Base-by-base conservation (phyloP, 2,329 filamentous ascomycete genomes). In the Grosmannia penicillata region DNA sequence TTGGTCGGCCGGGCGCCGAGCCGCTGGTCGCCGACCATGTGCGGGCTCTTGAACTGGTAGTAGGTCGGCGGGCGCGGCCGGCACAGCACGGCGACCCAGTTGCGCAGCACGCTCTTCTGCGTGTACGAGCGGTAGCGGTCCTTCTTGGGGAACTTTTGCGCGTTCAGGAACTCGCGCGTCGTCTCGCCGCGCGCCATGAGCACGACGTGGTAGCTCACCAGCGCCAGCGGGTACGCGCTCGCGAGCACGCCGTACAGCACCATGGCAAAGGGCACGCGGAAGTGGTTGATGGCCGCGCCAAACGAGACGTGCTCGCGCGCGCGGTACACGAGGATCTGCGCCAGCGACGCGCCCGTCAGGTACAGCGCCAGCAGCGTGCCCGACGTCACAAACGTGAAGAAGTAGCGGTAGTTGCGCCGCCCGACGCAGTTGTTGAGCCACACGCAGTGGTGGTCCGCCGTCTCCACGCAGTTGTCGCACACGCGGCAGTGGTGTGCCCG, bases 351-450 rank as follows among this genome's bases (percentile, higher is more conserved):
- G 17, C 68, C 83, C 23, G 91, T 64, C 33, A 96, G 68, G 50
- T 82, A 89, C 14, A 86, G 53, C 0, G 78, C 72, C 15, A 95
- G 68, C 25, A 95, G 48, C 0, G 84, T 85, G n/a, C 75, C 76
- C 13, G 79, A 76, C 38, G 75, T 75, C 47, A 98, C 78, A 58
- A 95, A 98, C 10, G 82, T 73, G 56, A 96, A 95, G 60, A 98
- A 98, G 58, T 89, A 96, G 46, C 91, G 84, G 61, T 98, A 98
- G 61, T 98, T 98, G 51, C 91, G 83, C 47, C 89, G 80, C 31
- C 91, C 91, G 36, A 98, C 81, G 48, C 91, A 98, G 57, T 98
- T 98, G 62, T 98, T 98, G 46, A 98, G 73, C 91, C 91, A 98
- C 14, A 96, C 87, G 53, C 91, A 98, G 59, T 98, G 91, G 53